phyloP scores from a whole-genome alignment of 1,139 yeast genomes.

The Zygosaccharomyces pseudobailii region DNA sequence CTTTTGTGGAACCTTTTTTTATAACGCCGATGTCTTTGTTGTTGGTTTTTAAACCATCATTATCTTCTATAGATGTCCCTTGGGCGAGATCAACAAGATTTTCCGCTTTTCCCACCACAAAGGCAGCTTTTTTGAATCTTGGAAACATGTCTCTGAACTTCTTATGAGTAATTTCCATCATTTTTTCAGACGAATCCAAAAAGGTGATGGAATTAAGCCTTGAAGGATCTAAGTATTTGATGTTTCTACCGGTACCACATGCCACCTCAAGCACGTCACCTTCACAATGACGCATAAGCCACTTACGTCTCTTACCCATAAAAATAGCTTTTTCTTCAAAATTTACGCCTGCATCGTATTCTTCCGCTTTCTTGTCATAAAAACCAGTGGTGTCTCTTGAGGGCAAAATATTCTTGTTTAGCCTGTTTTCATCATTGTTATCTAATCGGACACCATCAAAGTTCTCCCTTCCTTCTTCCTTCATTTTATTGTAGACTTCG shows the following conservation, averaged over 20 bases:
- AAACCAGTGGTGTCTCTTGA: slow-evolving; percentile 80
- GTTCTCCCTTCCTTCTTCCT: slow-evolving; percentile 37
- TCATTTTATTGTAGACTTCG: slow-evolving; percentile 49
- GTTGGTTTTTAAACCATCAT: slow-evolving; percentile 4
- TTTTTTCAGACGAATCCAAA: slow-evolving; percentile 74
- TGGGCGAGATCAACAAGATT: slow-evolving; percentile 59
- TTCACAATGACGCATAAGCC: slow-evolving; percentile 70
- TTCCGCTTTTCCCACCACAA: slow-evolving; percentile 91
- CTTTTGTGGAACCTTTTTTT: slow-evolving; percentile 27
- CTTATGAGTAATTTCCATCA: slow-evolving; percentile 77
- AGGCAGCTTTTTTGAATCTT: slow-evolving; percentile 64
- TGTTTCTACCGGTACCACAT: slow-evolving; percentile 93
- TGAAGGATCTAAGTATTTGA: slow-evolving; percentile 63
- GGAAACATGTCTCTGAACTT: slow-evolving; percentile 70
- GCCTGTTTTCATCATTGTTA: slow-evolving; percentile 48
- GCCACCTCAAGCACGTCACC: slow-evolving; percentile 95
- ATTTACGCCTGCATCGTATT: slow-evolving; percentile 76
- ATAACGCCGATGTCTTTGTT: slow-evolving; percentile 21
- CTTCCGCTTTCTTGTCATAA: slow-evolving; percentile 72
- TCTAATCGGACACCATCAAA: slow-evolving; percentile 44
- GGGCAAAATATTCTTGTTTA: slow-evolving; percentile 48
- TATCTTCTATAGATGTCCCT: slow-evolving; percentile 18
- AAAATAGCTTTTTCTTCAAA: slow-evolving; percentile 82
- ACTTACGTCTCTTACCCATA: slow-evolving; percentile 76
- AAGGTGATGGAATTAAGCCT: slow-evolving; percentile 70